These are phyloP conservation scores for Cladosporium oxysporum DNA, from an alignment of 2,329 filamentous ascomycete genomes.

Conservation along the genomic window DNA sequence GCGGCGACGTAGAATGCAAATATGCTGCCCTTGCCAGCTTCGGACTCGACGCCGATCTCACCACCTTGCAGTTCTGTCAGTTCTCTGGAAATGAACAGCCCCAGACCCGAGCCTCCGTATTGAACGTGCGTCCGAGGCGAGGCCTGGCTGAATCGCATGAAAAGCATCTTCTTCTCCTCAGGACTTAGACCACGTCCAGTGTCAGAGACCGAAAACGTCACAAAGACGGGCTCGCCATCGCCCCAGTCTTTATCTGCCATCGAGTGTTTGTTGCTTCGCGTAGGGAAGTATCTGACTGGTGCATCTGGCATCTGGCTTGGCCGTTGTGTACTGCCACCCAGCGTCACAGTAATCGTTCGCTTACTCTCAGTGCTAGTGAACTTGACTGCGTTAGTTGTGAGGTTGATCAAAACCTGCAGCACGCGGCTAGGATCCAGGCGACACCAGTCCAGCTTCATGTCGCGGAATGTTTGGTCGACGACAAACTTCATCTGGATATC, in stretches of 20 bases:
- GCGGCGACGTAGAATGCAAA: conserved; percentile 77
- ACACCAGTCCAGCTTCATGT: conserved; percentile 64
- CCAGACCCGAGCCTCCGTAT: conserved; percentile 77
- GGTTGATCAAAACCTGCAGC: conserved; percentile 76
- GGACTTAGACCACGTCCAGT: conserved; percentile 68
- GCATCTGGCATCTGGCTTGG: conserved; percentile 46
- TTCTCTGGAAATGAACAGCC: conserved; percentile 75
- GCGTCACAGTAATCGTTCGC: conserved; percentile 65
- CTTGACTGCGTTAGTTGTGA: conserved; percentile 79
- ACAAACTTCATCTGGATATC: conserved; percentile 67
- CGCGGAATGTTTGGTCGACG: conserved; percentile 62
- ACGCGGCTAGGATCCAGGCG: conserved; percentile 74
- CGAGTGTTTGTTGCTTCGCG: conserved; percentile 52
- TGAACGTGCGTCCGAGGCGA: conserved; percentile 74
- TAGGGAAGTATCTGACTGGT: conserved; percentile 63
- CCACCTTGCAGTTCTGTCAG: conserved; percentile 81
- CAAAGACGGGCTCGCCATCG: conserved; percentile 62
- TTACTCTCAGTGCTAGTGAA: conserved; percentile 68
- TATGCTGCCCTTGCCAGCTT: conserved; percentile 68
- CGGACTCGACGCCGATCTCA: conserved; percentile 72
- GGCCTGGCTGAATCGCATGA: conserved; percentile 77
- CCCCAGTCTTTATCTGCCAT: conserved; percentile 67
- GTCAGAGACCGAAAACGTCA: conserved; percentile 74
- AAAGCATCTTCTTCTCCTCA: conserved; percentile 72
- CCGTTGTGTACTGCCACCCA: conserved; percentile 63